Percentiles rank a stretch among this genome's conserved stretches.
These are phyloP conservation scores for Diaporthe vexans DNA, from an alignment of 2,329 filamentous ascomycete genomes.

Conservation along the genomic window DNA sequence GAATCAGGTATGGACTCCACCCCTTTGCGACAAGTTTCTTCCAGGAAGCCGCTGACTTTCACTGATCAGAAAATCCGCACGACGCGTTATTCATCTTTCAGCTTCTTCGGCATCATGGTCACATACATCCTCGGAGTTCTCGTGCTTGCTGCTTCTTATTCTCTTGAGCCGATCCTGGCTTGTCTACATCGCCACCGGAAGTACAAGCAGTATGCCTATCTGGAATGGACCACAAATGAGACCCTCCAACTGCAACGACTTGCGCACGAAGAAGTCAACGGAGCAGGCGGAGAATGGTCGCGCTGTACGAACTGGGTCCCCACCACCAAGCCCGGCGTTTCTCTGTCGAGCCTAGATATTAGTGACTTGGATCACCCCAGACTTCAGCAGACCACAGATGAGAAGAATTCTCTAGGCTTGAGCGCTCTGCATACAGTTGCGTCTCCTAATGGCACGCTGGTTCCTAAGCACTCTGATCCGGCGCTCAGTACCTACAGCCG, in stretches of 20 bases:
- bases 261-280: constrained; percentile 45
- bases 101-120: constrained; percentile 47
- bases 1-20: constrained; percentile 20
- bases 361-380: constrained; percentile 13
- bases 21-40: neutral
- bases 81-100: constrained; percentile 46
- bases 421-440: neutral
- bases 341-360: neutral
- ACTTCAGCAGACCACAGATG: neutral
- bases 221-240: constrained; percentile 47
- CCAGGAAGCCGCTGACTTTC: neutral
- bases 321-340: neutral
- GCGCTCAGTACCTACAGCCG: neutral
- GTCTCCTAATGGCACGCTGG: neutral
- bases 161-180: constrained; percentile 38
- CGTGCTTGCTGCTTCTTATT: constrained; percentile 43
- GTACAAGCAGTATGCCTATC: constrained; percentile 41
- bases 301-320: constrained; percentile 6
- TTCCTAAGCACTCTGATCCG: neutral
- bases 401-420: neutral
- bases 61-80: constrained; percentile 46
- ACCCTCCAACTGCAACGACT: constrained; percentile 48
- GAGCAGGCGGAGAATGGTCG: neutral
- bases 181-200: constrained; percentile 39
- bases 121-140: constrained; percentile 44